Conservation (phyloP, 345 rosid genomes). For the Moricandia moricandioides region DNA sequence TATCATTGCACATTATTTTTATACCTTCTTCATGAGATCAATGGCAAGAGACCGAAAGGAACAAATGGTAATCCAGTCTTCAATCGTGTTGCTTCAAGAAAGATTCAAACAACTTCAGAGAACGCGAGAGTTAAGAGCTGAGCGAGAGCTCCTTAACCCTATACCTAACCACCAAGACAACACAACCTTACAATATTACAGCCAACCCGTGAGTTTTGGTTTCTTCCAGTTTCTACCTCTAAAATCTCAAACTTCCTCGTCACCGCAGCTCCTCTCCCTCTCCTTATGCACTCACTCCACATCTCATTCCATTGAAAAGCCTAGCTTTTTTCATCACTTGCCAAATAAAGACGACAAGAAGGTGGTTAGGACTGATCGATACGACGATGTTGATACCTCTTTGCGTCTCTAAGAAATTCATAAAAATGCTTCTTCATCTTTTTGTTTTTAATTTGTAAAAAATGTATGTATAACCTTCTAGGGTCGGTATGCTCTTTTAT, state of each 20-base stretch:
- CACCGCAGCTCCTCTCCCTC: constrained; percentile 38
- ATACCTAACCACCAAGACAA: constrained; percentile 37
- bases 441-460: neutral
- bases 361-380: constrained; percentile 35
- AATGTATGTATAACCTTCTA: constrained; percentile 28
- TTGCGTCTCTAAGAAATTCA: constrained; percentile 52
- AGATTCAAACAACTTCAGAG: constrained; percentile 64
- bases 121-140: constrained; percentile 62
- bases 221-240: constrained; percentile 51
- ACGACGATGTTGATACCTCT: constrained; percentile 63
- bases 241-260: constrained; percentile 29
- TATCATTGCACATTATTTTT: neutral
- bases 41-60: constrained; percentile 50
- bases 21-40: constrained; percentile 24
- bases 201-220: constrained; percentile 39
- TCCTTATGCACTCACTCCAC: constrained; percentile 17
- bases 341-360: constrained; percentile 31
- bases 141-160: constrained; percentile 43
- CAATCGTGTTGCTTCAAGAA: constrained; percentile 74
- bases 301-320: constrained; percentile 27
- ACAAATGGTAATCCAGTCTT: constrained; percentile 49
- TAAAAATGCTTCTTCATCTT: neutral
- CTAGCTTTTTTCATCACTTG: constrained; percentile 36
- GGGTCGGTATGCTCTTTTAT: constrained; percentile 22
- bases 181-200: constrained; percentile 28